Base-by-base conservation (phyloP, 371 early-diverging fungal genomes). In the Conidiobolus incongruus region DNA sequence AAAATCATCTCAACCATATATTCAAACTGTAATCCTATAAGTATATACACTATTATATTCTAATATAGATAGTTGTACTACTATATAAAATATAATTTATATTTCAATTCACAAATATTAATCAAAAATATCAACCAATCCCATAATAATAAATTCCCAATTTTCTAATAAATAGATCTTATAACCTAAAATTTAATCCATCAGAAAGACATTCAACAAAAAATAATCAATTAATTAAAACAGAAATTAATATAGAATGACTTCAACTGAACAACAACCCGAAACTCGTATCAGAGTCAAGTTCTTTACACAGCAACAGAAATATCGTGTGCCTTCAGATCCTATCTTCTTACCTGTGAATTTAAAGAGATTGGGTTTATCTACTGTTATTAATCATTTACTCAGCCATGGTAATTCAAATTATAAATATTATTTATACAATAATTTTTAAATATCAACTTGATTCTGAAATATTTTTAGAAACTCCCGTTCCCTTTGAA, bases 311-410 rank as follows among this genome's bases (percentile, higher is more conserved):
- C 64, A 70, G 46, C 80, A 81, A 53, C 44, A 51, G 16, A 60
- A 86, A 47, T 78, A 76, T 52, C 70, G 67, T 26, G 70, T 91
- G 16, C 72, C 75, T 8, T 80, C 82, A 46, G 62, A 85, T 1
- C 62, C 90, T 38, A 79, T 91, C 23, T 62, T 87, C 24, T 75
- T 92, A 2, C 94, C 94, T 28, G 66, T 80, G 35, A 59, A 64
- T 23, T 64, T 93, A 35, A 68, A 71, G 52, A 77, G 92, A 13
- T 78, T 75, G 52, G 89, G 86, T 33, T 70, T 93, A 21, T 85
- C 88, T 7, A 86, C 84, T 56, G 77, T 93, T 48, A 74, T 93
- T 28, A 92, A 92, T 65, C 84, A 79, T 49, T 61, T 89, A 40
- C 59, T 90, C 24, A 68, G 56, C 29, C 49, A 53, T 35, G 64